Conservation (phyloP, 2,329 filamentous ascomycete species). For the Alternaria ventricosa region DNA sequence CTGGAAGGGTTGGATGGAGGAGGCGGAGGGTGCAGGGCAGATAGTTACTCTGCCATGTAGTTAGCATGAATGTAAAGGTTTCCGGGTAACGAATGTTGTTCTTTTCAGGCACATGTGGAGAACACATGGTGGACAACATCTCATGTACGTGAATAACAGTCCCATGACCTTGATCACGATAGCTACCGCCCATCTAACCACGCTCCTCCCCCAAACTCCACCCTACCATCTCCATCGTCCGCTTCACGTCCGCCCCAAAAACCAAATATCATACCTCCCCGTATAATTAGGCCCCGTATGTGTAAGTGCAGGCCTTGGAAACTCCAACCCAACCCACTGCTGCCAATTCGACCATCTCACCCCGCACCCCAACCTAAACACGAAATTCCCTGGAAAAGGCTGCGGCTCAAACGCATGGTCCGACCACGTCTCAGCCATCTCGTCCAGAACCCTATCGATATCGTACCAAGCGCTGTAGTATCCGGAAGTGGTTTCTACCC, state of each 20-base stretch:
- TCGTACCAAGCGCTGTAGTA: not conserved
- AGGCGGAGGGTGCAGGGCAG: not conserved
- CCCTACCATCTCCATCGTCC: not conserved
- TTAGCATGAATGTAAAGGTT: not conserved
- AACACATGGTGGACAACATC: not conserved
- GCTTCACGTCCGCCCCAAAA: not conserved
- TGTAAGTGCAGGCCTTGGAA: not conserved
- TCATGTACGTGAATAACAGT: too few species aligned
- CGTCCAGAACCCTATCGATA: not conserved
- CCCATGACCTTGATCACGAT: not conserved
- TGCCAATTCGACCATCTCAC: not conserved
- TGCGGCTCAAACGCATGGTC: not conserved
- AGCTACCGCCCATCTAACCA: not conserved
- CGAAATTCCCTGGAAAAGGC: not conserved
- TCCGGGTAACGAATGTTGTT: fast-evolving
- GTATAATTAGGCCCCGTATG: not conserved
- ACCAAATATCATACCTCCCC: not conserved
- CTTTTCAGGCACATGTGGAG: not conserved
- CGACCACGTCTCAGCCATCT: not conserved
- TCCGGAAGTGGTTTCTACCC: not conserved
- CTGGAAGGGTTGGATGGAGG: not conserved
- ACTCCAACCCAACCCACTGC: not conserved
- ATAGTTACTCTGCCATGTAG: not conserved
- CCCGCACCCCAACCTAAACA: not conserved
- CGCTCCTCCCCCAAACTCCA: not conserved